Percentiles rank a stretch among this genome's conserved stretches.
Conservation (phyloP, 805 yeast genomes). For the Candida taoyuanica region DNA sequence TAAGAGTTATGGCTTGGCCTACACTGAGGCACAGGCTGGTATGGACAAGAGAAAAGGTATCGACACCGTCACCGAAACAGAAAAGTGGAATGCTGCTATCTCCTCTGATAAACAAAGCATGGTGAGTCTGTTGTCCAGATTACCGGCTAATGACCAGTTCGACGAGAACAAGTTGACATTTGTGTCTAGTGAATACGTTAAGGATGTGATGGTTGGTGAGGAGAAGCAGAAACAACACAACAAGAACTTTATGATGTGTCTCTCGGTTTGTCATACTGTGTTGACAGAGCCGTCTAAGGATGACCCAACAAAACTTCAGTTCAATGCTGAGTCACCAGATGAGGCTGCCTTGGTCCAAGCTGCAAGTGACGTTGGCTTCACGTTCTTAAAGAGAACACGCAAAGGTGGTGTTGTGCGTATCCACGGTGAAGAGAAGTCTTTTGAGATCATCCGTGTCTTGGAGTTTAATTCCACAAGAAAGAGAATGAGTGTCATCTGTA, state of each 20-base stretch:
- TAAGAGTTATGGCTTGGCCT: constrained; percentile 67
- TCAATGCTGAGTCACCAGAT: constrained; percentile 84
- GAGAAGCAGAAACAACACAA: constrained; percentile 53
- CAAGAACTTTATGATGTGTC: constrained; percentile 68
- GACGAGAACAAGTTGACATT: constrained; percentile 61
- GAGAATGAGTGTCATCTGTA: constrained; percentile 79
- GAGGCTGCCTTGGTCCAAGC: constrained; percentile 82
- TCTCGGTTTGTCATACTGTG: constrained; percentile 76
- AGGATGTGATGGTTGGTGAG: constrained; percentile 43
- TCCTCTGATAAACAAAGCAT: constrained; percentile 52
- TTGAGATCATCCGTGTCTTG: constrained; percentile 60
- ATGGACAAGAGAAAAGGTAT: constrained; percentile 70
- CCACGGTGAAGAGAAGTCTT: constrained; percentile 65
- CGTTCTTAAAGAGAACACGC: constrained; percentile 63
- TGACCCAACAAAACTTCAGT: constrained; percentile 47
- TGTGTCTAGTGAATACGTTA: constrained; percentile 58
- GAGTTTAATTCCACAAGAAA: constrained; percentile 82
- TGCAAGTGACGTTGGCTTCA: constrained; percentile 72
- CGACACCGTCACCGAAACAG: constrained; percentile 57
- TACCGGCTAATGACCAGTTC: constrained; percentile 35
- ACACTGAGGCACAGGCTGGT: constrained; percentile 80
- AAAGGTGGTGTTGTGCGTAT: constrained; percentile 60
- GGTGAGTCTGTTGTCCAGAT: constrained; percentile 39
- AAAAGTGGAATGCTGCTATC: constrained; percentile 46
- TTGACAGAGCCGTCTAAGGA: constrained; percentile 63